Base-by-base conservation (phyloP, 768 basidiomycete genomes). In the Naganishia antarctica region DNA sequence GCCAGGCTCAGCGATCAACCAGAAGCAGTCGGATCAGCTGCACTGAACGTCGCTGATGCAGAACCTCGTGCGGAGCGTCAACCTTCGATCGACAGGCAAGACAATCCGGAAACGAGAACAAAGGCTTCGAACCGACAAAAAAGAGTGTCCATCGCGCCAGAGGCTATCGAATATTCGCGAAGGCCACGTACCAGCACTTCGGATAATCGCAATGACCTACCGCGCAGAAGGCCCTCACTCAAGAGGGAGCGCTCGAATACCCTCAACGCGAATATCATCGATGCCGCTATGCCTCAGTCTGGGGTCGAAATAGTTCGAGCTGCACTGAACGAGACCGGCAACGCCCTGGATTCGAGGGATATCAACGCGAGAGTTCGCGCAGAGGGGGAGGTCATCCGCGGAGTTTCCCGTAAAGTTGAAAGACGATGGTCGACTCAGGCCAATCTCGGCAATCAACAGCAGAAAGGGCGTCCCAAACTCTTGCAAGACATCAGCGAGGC, bases 401-500 rank as follows among this genome's bases (percentile, higher is more conserved):
- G 62, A 8, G 26, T 63, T 11, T 51, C 62, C 4, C 62, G 53
- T 13, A 57, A 57, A 26, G 53, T 37, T 23, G 53, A 63, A 28
- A 29, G 40, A 29, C 25, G 62, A 11, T 37, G 62, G 50, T 43
- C 46, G 4, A 44, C 49, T 29, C 62, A 63, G 16, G 62, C 47
- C 15, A 44, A 37, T 31, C 28, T n/a, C n/a, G n/a, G n/a, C n/a
- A n/a, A n/a, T n/a, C 32, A 32, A 26, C 40, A 15, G n/a, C 40
- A 37, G 49, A 63, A 23, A 32, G 49, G 44, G 32, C 26, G 34
- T 21, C 16, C 50, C n/a, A 46, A 21, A n/a, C 16, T 23, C 23
- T 16, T 37, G 53, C 53, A 57, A 11, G 53, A 57, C 18, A 3
- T 53, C 0, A 70, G 61, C 13, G 75, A 76, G 32, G 47, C 48